Base-by-base conservation (phyloP, 352 stramenopile genomes). In the Pythium vanterpoolii region DNA sequence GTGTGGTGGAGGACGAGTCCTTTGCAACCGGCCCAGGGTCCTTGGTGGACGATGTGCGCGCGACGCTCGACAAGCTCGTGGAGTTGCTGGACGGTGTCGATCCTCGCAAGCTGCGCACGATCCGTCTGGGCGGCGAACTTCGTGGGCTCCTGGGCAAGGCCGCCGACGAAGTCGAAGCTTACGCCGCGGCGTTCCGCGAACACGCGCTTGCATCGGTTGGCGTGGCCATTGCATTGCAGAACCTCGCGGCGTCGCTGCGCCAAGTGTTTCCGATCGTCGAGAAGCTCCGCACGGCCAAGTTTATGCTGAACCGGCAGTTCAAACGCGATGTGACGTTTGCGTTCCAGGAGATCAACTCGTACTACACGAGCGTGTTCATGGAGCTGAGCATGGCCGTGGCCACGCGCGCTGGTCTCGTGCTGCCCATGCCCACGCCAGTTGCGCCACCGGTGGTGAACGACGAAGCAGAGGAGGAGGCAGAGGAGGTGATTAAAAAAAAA, bases 341-440 rank as follows among this genome's bases (percentile, higher is more conserved):
- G 4, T 93, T 93, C 53, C 83, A 93, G 52, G 83, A 93, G 62
- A 91, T 91, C 65, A 91, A 89, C 46, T 87, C 83, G 58, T 90
- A 91, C 60, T 93, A 93, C 69, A 87, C 77, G 23, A 89, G 79
- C 18, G 68, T 90, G 5, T 93, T 93, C 60, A 91, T 90, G 71
- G 81, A 93, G 53, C 75, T 91, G 21, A 86, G 77, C 26, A 89
- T 91, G 76, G 74, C 81, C 16, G 66, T 91, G 16, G 83, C 81
- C 23, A 69, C 69, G 31, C 66, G 66, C 38, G 79, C 79, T 2
- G 77, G 74, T 3, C 64, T 83, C 36, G 67, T 77, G 34, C 59
- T 87, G 27, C 77, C 74, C 11, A 53, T 88, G 18, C 80, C 77
- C 9, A 36, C 60, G 26, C 58, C 59, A 40, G 55, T 54, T 21